These are phyloP conservation scores for Aspergillus sojae DNA, from an alignment of 2,329 filamentous ascomycete genomes.

Conservation along the genomic window DNA sequence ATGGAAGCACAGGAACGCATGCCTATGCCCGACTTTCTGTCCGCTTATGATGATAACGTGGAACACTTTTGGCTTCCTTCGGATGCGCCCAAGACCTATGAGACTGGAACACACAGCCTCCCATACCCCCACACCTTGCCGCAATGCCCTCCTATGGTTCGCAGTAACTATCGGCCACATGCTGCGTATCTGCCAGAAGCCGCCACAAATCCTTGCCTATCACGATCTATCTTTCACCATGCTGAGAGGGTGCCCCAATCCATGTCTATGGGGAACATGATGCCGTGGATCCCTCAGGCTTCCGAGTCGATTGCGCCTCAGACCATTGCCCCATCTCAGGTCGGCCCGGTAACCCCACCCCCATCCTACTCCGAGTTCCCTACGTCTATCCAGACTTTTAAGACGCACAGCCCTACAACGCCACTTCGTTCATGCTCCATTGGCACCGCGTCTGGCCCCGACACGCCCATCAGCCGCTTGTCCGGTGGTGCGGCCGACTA, in stretches of 20 bases:
- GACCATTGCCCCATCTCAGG: conserved; percentile 41
- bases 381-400: conserved; percentile 35
- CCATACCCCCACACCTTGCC: conserved; percentile 38
- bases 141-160: conserved; percentile 39
- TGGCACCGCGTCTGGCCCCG: conserved; percentile 37
- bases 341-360: conserved; percentile 39
- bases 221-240: conserved; percentile 42
- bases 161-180: conserved; percentile 38
- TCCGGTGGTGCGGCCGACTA: conserved; percentile 38
- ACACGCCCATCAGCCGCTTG: conserved; percentile 39
- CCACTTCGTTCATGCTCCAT: conserved; percentile 40
- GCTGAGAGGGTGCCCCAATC: conserved; percentile 38
- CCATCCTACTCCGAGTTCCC: conserved; percentile 43
- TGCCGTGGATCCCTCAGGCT: conserved; percentile 37
- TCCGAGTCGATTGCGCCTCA: conserved; percentile 37
- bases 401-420: conserved; percentile 40
- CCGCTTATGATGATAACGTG: conserved; percentile 41
- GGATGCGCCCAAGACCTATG: conserved; percentile 40
- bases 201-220: conserved; percentile 42
- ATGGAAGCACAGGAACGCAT: conserved; percentile 39
- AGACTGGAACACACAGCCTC: conserved; percentile 30
- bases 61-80: conserved; percentile 43
- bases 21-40: conserved; percentile 39
- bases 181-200: conserved; percentile 41
- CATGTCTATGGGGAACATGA: conserved; percentile 41